Evolutionary conservation across 1,139 yeast species (phyloP).

Genomic region (Wickerhamiella infanticola): DNA sequence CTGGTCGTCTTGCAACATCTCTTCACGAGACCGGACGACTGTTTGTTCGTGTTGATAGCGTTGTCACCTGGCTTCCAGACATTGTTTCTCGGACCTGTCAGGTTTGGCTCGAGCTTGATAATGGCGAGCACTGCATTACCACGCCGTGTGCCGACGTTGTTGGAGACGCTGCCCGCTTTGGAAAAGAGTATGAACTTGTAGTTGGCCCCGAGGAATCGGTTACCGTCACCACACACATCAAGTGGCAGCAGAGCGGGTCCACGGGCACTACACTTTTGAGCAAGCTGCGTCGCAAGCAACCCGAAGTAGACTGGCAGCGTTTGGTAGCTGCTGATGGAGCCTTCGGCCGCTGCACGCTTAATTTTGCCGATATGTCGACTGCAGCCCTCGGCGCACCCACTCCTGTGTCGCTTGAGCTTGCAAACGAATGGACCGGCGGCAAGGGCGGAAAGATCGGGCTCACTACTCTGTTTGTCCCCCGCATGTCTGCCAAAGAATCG

Average conservation of each 20-base stretch:
- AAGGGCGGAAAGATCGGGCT: conserved; percentile 31
- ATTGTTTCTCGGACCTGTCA: conserved; percentile 32
- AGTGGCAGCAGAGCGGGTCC: background rate
- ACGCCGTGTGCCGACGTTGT: conserved; percentile 47
- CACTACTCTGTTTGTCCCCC: conserved; percentile 55
- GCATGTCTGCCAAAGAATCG: conserved; percentile 31
- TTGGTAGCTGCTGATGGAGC: conserved; percentile 70
- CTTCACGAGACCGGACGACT: conserved; percentile 51
- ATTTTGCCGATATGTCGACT: conserved; percentile 43
- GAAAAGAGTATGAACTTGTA: conserved; percentile 71
- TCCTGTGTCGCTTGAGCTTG: conserved; percentile 42
- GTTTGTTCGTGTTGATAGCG: conserved; percentile 48
- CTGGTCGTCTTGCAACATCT: background rate
- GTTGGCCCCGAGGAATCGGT: conserved; percentile 30
- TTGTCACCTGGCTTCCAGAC: conserved; percentile 36
- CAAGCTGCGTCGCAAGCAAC: conserved; percentile 1
- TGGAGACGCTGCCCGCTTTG: conserved; percentile 27
- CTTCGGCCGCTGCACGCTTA: conserved; percentile 60
- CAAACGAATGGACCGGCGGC: conserved; percentile 62
- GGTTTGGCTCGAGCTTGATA: conserved; percentile 61
- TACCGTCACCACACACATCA: conserved; percentile 13
- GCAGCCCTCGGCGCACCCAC: conserved; percentile 39
- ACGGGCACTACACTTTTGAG: background rate
- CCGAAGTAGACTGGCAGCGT: background rate
- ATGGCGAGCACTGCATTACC: conserved; percentile 72